These are phyloP conservation scores for Russula earlei DNA, from an alignment of 768 basidiomycete species.

Conservation along the genomic window DNA sequence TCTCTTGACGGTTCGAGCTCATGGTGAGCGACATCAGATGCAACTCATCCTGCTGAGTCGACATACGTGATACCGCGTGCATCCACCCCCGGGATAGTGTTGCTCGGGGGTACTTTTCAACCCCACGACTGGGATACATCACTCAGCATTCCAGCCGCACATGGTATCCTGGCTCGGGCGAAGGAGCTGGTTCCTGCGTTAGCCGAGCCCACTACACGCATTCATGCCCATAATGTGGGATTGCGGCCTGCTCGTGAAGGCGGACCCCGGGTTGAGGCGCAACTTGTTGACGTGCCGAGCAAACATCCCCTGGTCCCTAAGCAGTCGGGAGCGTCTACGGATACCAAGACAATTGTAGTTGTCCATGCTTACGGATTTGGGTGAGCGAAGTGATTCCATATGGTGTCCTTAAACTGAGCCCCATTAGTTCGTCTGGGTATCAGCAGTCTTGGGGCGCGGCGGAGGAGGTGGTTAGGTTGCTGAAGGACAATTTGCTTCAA, in stretches of 20 bases:
- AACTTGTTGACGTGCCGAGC: slow-evolving; percentile 32
- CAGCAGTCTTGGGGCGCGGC: slow-evolving; percentile 27
- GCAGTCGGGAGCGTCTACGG: slow-evolving; percentile 16
- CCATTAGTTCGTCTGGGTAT: slow-evolving; percentile 24
- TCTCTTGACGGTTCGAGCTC: background rate
- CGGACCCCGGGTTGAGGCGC: slow-evolving; percentile 47
- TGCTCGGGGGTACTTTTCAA: slow-evolving; percentile 52
- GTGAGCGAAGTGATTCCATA: slow-evolving; percentile 26
- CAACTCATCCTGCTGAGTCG: slow-evolving; percentile 20
- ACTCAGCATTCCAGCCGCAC: slow-evolving; percentile 32
- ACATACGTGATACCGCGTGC: slow-evolving; percentile 61
- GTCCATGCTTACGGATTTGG: slow-evolving; percentile 58
- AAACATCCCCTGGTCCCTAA: slow-evolving; percentile 20
- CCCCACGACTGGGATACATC: slow-evolving; percentile 43
- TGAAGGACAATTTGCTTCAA: slow-evolving; percentile 15
- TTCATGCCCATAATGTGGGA: slow-evolving; percentile 48
- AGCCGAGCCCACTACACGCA: slow-evolving; percentile 30
- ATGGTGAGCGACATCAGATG: background rate
- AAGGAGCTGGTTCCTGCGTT: slow-evolving; percentile 31
- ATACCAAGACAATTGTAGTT: slow-evolving; percentile 27
- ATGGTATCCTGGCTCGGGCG: slow-evolving; percentile 39
- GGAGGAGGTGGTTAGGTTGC: slow-evolving; percentile 20
- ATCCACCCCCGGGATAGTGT: slow-evolving; percentile 34
- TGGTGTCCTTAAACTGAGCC: background rate
- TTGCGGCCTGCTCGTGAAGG: slow-evolving; percentile 46